Base-by-base conservation (phyloP, 805 yeast species). In the Blastobotrys peoriensis region DNA sequence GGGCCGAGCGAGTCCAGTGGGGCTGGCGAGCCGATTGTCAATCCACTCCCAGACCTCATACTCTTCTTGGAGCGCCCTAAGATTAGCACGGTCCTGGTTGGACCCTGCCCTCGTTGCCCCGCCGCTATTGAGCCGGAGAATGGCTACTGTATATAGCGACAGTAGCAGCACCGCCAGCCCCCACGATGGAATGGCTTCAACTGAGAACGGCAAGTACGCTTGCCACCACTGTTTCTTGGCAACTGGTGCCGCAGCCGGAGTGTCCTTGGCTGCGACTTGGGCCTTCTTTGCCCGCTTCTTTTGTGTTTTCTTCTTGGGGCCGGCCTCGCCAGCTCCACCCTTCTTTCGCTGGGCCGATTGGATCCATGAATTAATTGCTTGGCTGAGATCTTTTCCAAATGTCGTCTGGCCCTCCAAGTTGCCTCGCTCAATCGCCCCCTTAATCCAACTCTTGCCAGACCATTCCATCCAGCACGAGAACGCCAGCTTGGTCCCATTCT, bases 401-500 rank as follows among this genome's bases (percentile, higher is more conserved):
- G 76, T 73, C 38, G 72, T 68, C 61, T 88, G 97, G 0, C 98
- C 98, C 27, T 80, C 77, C 38, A 72, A 67, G 10, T 95, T 81
- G 45, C 89, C 89, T 50, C 80, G 82, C 59, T 93, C 98, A 50
- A 93, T 83, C 44, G 95, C 80, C 10, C 84, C 75, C 61, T 87
- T 89, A 57, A 93, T 77, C 97, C 97, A 93, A 48, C 95, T 83
- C 42, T 83, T 75, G 2, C 93, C 95, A 0, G 83, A 77, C 98
- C 98, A 93, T 38, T 84, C 82, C 34, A 91, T 74, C 68, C 78
- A 76, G 61, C 75, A 85, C n/a, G 88, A 75, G n/a, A 84, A 64
- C 36, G 66, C 67, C 33, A 93, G 54, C 39, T 70, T 66, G 3
- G 95, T 82, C 19, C 67, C 61, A 56, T 82, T 85, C 22, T 70